Evolutionary conservation across 2,329 filamentous ascomycete species (phyloP).

Genomic region (Emmonsiellopsis sp.): DNA sequence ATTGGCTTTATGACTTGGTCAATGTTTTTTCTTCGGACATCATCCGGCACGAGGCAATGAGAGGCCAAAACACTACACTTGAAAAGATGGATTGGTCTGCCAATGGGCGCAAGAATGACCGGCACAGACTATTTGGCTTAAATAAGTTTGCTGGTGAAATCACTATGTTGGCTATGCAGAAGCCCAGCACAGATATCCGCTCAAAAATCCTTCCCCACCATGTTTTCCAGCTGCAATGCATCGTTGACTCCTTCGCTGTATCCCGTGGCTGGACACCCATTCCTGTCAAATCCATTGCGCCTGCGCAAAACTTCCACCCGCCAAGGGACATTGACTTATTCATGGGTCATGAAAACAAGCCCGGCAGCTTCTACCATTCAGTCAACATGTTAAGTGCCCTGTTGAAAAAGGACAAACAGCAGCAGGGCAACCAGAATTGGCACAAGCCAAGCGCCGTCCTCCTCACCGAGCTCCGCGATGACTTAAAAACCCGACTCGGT

Average conservation of each 20-base stretch:
- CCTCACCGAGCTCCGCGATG: constrained; percentile 16
- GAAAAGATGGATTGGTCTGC: constrained; percentile 36
- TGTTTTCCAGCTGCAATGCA: constrained; percentile 43
- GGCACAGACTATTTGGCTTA: constrained; percentile 35
- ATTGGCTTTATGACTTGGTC: constrained; percentile 45
- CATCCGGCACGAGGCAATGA: constrained; percentile 27
- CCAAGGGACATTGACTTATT: constrained; percentile 37
- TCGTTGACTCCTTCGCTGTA: constrained; percentile 39
- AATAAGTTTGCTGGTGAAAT: constrained; percentile 38
- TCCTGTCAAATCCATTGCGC: constrained; percentile 20
- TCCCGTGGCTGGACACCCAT: constrained; percentile 36
- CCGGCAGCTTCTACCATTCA: constrained; percentile 22
- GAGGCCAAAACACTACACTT: constrained; percentile 23
- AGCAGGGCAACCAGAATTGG: constrained; percentile 14
- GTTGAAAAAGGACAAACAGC: constrained; percentile 19
- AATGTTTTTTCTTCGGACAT: constrained; percentile 36
- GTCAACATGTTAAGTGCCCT: constrained; percentile 23
- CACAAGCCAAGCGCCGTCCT: constrained; percentile 10
- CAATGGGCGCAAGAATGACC: constrained; percentile 27
- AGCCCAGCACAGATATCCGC: constrained; percentile 28
- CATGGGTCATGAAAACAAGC: constrained; percentile 27
- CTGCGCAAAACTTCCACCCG: constrained; percentile 28
- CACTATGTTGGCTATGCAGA: constrained; percentile 39
- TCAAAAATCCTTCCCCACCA: constrained; percentile 37
- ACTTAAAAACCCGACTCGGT: constrained; percentile 31